Percentiles rank a stretch among this genome's conserved stretches.
Evolutionary conservation across 225 moss, liverwort and hornwort species (phyloP).

Genomic region (Pseudisothecium myosuroides): DNA sequence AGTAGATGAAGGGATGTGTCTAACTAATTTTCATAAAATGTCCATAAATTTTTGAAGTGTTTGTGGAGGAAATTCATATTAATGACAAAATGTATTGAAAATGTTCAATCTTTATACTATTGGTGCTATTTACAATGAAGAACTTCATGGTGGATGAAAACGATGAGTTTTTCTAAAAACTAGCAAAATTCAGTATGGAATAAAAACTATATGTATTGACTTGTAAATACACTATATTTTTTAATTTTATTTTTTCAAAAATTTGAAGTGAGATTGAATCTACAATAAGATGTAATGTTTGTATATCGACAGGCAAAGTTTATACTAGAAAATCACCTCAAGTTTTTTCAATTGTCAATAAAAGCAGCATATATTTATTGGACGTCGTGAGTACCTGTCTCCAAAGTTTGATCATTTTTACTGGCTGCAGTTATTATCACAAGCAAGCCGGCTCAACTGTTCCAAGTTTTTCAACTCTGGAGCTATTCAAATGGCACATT

Average conservation of each 20-base stretch:
- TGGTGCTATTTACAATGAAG: not conserved
- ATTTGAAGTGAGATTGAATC: not conserved
- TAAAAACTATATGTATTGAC: not conserved
- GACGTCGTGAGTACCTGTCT: not conserved
- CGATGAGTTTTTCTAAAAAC: not conserved
- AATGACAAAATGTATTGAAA: not conserved
- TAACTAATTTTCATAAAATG: not conserved
- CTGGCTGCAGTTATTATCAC: constrained; percentile 59
- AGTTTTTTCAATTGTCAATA: not conserved
- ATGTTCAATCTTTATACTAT: not conserved
- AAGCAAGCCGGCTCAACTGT: constrained; percentile 52
- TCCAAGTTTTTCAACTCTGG: constrained; percentile 49
- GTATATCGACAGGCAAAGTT: not conserved
- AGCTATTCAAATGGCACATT: constrained; percentile 52
- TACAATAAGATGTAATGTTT: not conserved
- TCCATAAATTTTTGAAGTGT: not conserved
- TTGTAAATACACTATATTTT: not conserved
- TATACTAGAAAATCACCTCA: not conserved
- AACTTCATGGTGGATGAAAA: not conserved
- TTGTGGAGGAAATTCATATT: not conserved
- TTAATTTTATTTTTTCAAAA: not conserved
- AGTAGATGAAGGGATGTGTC: not conserved
- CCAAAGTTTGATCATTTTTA: not conserved
- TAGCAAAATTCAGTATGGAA: not conserved
- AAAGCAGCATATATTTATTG: not conserved